Percentiles rank a stretch among this genome's conserved stretches.
Conservation (phyloP, 495 filamentous ascomycete species). For the Xylaria castorea region DNA sequence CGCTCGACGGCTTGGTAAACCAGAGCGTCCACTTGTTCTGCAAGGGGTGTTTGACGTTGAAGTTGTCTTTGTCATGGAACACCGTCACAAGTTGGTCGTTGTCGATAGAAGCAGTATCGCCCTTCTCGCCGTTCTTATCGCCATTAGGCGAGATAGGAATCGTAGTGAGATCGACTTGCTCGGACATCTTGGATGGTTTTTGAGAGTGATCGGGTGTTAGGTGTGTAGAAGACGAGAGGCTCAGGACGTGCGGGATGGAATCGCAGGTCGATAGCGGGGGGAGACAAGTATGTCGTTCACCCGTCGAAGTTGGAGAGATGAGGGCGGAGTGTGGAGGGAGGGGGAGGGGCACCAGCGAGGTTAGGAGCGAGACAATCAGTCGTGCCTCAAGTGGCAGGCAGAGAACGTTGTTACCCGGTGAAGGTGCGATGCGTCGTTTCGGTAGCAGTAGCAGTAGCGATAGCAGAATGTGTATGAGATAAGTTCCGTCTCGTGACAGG, state of each 20-base stretch:
- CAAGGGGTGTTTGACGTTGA: conserved; percentile 97
- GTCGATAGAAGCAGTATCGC: conserved; percentile 45
- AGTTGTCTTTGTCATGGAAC: conserved; percentile 96
- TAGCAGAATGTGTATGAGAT: neutral
- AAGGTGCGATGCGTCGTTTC: neutral
- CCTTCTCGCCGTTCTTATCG: conserved; percentile 51
- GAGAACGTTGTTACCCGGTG: neutral
- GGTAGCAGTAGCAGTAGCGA: neutral
- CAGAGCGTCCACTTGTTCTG: conserved; percentile 97
- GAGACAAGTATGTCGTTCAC: neutral
- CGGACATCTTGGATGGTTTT: conserved; percentile 48
- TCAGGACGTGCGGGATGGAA: neutral
- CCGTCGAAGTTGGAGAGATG: conserved; percentile 7
- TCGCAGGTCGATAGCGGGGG: conserved; percentile 9
- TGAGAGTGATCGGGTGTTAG: neutral
- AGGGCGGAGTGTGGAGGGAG: neutral
- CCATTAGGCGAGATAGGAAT: conserved; percentile 79
- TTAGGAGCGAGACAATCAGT: neutral
- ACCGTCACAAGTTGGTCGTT: conserved; percentile 75
- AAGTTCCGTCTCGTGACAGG: neutral
- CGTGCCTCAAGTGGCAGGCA: neutral
- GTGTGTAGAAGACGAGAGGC: neutral
- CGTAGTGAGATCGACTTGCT: conserved; percentile 63
- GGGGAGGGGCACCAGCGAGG: neutral
- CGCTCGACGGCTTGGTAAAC: conserved; percentile 98